Evolutionary conservation across 1,139 yeast genomes (phyloP).

Genomic region (Suhomyces anneliseae): DNA sequence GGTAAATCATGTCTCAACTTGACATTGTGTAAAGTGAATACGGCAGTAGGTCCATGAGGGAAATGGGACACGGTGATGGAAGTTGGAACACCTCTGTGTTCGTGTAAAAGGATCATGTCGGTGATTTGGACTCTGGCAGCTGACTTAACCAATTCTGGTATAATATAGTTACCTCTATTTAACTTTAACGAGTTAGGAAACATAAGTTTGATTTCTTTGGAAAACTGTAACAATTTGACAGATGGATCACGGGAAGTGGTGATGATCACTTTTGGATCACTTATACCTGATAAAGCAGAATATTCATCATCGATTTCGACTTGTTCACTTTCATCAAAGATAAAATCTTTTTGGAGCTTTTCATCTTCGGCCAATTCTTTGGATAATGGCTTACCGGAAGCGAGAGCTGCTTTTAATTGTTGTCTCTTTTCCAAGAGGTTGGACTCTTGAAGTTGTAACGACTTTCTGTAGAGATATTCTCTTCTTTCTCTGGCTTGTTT

Average conservation of each 20-base stretch:
- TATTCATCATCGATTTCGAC: slow-evolving; percentile 83
- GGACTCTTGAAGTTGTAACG: slow-evolving; percentile 88
- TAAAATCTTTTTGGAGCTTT: slow-evolving; percentile 73
- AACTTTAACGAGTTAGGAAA: slow-evolving; percentile 88
- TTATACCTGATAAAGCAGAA: slow-evolving; percentile 79
- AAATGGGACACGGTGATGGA: slow-evolving; percentile 90
- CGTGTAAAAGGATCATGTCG: slow-evolving; percentile 85
- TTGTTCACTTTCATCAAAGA: slow-evolving; percentile 79
- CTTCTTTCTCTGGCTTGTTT: slow-evolving; percentile 94
- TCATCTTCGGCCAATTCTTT: slow-evolving; percentile 89
- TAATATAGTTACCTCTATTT: slow-evolving; percentile 89
- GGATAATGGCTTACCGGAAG: slow-evolving; percentile 86
- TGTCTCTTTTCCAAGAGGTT: slow-evolving; percentile 83
- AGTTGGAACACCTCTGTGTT: slow-evolving; percentile 97
- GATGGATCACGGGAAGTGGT: slow-evolving; percentile 95
- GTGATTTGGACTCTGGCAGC: slow-evolving; percentile 71
- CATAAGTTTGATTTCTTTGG: slow-evolving; percentile 85
- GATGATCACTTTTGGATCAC: slow-evolving; percentile 89
- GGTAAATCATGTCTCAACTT: slow-evolving; percentile 90
- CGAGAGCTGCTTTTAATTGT: slow-evolving; percentile 81
- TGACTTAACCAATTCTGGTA: slow-evolving; percentile 82
- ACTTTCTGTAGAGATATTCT: slow-evolving; percentile 86
- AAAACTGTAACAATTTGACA: slow-evolving; percentile 79
- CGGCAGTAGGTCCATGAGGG: slow-evolving; percentile 97
- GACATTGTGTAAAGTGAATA: slow-evolving; percentile 92